Evolutionary conservation across 177 flowering plant genomes (phyloP).

Genomic region (Telopea speciosissima): DNA sequence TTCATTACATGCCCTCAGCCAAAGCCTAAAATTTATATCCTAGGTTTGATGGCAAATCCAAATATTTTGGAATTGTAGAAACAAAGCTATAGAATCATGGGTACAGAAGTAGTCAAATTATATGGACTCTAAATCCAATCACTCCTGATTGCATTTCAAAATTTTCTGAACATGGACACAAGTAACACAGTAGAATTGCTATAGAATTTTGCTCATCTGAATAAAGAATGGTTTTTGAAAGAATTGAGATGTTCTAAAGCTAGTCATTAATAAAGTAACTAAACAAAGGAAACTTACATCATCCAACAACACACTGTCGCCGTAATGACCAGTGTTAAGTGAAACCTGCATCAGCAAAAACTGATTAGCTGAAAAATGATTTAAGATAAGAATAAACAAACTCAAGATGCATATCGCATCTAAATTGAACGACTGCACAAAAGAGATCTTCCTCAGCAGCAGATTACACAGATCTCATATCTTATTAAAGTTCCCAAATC

Average conservation of each 20-base stretch:
- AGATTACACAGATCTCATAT: not conserved
- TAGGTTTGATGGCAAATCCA: not conserved
- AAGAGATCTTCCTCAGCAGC: not conserved
- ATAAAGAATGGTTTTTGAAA: not conserved
- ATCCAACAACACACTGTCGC: constrained; percentile 54
- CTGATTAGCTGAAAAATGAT: not conserved
- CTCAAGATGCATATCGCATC: not conserved
- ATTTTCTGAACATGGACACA: not conserved
- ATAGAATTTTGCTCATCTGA: not conserved
- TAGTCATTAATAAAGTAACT: not conserved
- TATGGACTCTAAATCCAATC: not conserved
- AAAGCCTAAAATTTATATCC: not conserved
- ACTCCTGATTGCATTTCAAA: not conserved
- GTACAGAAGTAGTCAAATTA: not conserved
- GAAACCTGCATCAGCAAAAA: constrained; percentile 29
- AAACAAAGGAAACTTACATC: constrained; percentile 36
- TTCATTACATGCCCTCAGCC: not conserved
- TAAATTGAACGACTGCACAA: not conserved
- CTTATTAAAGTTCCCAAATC: not conserved
- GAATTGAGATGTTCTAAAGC: not conserved
- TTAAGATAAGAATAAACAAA: too few relatives aligned
- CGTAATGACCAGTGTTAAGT: constrained; percentile 40
- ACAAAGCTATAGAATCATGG: not conserved
- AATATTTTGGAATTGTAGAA: too few relatives aligned
- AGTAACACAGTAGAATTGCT: not conserved